Conservation (phyloP, 768 basidiomycete species). For the Tephrocybe sp. region DNA sequence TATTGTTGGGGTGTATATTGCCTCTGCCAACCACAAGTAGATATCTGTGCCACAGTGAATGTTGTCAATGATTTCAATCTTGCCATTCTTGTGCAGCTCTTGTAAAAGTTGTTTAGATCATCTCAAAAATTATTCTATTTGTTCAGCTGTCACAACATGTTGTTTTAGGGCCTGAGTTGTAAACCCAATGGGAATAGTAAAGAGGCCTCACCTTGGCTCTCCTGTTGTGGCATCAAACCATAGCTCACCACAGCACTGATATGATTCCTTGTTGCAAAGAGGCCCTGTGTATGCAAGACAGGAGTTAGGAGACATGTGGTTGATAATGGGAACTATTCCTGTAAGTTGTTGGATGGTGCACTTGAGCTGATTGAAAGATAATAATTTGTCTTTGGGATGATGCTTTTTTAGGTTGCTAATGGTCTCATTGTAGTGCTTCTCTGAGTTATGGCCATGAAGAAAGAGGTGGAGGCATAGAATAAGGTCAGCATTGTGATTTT, state of each 20-base stretch:
- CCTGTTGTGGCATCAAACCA: constrained; percentile 10
- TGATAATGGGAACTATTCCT: constrained; percentile 4
- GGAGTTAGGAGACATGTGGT: constrained; percentile 11
- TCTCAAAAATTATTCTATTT: background rate
- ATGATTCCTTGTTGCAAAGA: background rate
- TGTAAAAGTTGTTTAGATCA: background rate
- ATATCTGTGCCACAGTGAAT: constrained; percentile 11
- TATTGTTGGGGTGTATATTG: constrained; percentile 16
- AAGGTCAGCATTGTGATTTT: background rate
- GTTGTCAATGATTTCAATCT: constrained; percentile 12
- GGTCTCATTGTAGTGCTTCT: constrained; percentile 1
- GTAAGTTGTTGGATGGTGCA: constrained; percentile 6
- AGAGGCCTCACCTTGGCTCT: constrained; percentile 13
- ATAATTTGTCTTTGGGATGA: constrained; percentile 4
- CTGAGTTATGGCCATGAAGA: constrained; percentile 6
- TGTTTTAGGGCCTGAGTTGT: constrained; percentile 1
- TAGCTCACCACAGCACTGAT: constrained; percentile 10
- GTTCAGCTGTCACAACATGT: background rate
- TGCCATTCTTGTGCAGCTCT: background rate
- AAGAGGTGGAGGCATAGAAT: constrained; percentile 8
- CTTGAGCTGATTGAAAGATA: constrained; percentile 15
- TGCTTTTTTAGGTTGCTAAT: background rate
- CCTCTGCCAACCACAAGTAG: constrained; percentile 2
- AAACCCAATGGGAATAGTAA: constrained; percentile 22
- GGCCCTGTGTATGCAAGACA: constrained; percentile 11